Evolutionary conservation across 2,329 filamentous ascomycete species (phyloP), one percentile per base, ranked within the genome.

Genomic region (Ustulina deusta): DNA sequence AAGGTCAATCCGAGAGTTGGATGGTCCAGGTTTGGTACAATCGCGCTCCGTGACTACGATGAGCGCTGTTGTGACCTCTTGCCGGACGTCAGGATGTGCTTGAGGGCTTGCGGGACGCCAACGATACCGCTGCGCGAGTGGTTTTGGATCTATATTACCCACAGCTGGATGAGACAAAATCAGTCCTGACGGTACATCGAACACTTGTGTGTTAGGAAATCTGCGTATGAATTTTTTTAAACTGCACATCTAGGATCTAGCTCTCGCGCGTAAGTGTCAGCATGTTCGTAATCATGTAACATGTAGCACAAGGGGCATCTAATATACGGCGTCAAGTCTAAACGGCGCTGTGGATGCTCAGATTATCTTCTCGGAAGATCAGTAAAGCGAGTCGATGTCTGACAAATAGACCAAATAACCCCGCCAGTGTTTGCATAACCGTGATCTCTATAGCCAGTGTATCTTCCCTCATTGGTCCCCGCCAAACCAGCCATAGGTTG

Each of bases 401-500:
- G 61, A 94, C 88, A 76, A 97, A 93, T 67, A 99, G 82, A 22
- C 94, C 96, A 48, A 93, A 82, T n/a, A 97, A 79, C 7, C 96
- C 96, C 69, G 92, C 87, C 4, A 85, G 79, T 17, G 88, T 83
- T 83, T 99, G 96, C 80, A 97, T 86, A n/a, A 82, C 81, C 52
- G 96, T 87, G 68, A 99, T 86, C 78, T 96, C 93, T 77, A 89
- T 83, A 29, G 93, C 93, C 61, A 99, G 84, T 52, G 88, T 86
- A 80, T 97, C 92, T 79, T 99, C 96, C 69, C 92, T 88, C 85
- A 97, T 87, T 2, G 96, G 94, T 0, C 96, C 96, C 78, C 94
- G 91, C 93, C 94, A 97, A 59, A 98, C 93, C 69, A 99, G 84
- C 95, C 95, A 99, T 63, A 99, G 86, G 78, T 99, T 99, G 72